Base-by-base conservation (phyloP, 169 alveolate genomes). In the Plasmodium yoelii region DNA sequence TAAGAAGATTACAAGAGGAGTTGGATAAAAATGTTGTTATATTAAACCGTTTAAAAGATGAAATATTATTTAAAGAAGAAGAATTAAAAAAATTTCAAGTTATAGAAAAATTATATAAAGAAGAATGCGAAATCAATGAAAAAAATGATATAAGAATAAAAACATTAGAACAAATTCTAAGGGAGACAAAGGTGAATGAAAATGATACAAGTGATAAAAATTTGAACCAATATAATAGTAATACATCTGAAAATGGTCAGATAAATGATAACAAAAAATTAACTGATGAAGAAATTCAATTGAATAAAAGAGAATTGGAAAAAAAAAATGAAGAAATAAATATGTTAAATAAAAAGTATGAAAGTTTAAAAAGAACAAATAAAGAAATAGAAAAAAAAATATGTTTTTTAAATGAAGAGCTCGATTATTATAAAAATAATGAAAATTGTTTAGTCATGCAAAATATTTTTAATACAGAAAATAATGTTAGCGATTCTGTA, bases 361-460 rank as follows among this genome's bases (percentile, higher is more conserved):
- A 86, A 57, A 44, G 60, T 24, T 18, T 86, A 70, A 86, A 86
- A 57, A 86, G 60, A 86, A 49, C 67, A 9, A 86, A 86, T 49
- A 86, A 9, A 18, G 91, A 69, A 19, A 86, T 86, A 69, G 75
- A 86, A 44, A 86, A 57, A 65, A 86, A 69, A 49, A 86, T 86
- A 49, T 59, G 39, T 12, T 86, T 70, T 65, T 61, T 86, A 60
- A 68, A 70, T 53, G 91, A 86, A 47, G 91, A 86, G 70, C 65
- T 70, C 13, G 91, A 86, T 86, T 69, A 86, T 69, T 86, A 86
- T 53, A 86, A 86, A 60, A 69, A 86, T 69, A 86, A 86, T 86
- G 91, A 86, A 49, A 86, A 86, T 39, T 69, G 91, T 69, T 69
- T 86, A 51, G 60, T 86, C 12, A 86, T 86, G 91, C 91, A 70